Evolutionary conservation across 75 land plant genomes (phyloP).

Genomic region (Sequoiadendron giganteum): DNA sequence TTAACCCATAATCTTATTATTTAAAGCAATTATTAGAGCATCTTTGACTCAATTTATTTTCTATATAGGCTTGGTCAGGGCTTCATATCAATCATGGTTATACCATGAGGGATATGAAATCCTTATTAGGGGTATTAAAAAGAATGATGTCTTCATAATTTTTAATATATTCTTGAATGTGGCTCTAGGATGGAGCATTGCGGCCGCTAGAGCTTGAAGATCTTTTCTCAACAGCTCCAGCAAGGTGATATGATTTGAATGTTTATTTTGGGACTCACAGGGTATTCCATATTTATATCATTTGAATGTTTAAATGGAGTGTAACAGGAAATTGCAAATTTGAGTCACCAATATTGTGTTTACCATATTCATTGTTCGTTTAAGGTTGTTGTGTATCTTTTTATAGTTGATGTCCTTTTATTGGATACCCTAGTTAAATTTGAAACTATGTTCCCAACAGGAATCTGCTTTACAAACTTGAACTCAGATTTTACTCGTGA

Average conservation of each 20-base stretch:
- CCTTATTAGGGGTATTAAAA: not conserved
- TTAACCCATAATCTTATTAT: too few species aligned
- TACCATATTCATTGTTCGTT: not conserved
- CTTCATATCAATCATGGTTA: not conserved
- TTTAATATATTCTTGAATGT: not conserved
- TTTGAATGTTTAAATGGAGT: not conserved
- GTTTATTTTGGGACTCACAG: not conserved
- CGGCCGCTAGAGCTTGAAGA: slow-evolving; percentile 83
- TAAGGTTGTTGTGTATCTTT: not conserved
- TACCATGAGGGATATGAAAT: not conserved
- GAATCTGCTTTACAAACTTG: not conserved
- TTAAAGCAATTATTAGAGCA: too few species aligned
- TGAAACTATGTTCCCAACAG: not conserved
- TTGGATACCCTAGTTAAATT: not conserved
- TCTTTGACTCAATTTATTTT: too few species aligned
- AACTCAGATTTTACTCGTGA: not conserved
- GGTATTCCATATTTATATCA: not conserved
- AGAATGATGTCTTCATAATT: not conserved
- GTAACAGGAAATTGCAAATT: not conserved
- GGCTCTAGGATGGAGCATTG: slow-evolving; percentile 70
- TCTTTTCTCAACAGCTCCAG: slow-evolving; percentile 95
- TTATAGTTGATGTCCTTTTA: not conserved
- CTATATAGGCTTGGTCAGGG: too few species aligned
- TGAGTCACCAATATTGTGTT: not conserved
- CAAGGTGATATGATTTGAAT: slow-evolving; percentile 44